Conservation (phyloP, 495 filamentous ascomycete genomes). For the Pyrenula massariospora region DNA sequence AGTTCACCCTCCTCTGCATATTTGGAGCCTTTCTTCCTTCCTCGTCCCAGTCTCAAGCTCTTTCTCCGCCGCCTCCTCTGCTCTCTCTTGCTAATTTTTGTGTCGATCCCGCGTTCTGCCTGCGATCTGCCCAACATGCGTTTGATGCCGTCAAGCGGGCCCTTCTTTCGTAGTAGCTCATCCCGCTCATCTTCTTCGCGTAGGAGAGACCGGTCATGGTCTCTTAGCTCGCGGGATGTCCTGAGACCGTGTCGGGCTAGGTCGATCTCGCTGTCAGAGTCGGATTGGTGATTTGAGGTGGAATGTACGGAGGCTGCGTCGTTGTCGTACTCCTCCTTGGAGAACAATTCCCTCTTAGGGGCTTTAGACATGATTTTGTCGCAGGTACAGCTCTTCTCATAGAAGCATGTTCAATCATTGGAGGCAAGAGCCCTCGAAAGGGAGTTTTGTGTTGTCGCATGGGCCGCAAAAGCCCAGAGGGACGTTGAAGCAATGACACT, state of each 20-base stretch:
- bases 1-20: slow-evolving; percentile 54
- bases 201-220: slow-evolving; percentile 65
- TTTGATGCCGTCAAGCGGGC: slow-evolving; percentile 35
- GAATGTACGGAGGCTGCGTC: slow-evolving; percentile 54
- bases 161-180: slow-evolving; percentile 49
- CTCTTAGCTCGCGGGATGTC: slow-evolving; percentile 57
- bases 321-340: slow-evolving; percentile 53
- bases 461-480: not conserved
- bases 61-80: slow-evolving; percentile 31
- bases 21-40: slow-evolving; percentile 11
- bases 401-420: not conserved
- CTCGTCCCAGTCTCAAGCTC: slow-evolving; percentile 23
- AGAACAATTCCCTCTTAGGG: slow-evolving; percentile 37
- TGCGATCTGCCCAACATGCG: slow-evolving; percentile 31
- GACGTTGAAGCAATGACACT: not conserved
- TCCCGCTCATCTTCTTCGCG: slow-evolving; percentile 85
- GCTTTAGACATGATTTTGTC: slow-evolving; percentile 11
- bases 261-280: slow-evolving; percentile 69
- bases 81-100: slow-evolving; percentile 36
- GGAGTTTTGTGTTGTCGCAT: not conserved
- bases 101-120: slow-evolving; percentile 42
- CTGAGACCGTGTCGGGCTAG: slow-evolving; percentile 49
- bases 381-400: slow-evolving; percentile 10
- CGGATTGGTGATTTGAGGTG: slow-evolving; percentile 47
- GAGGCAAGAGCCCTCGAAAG: not conserved